Conservation (phyloP, 768 basidiomycete species). For the Tylopilus sp. region DNA sequence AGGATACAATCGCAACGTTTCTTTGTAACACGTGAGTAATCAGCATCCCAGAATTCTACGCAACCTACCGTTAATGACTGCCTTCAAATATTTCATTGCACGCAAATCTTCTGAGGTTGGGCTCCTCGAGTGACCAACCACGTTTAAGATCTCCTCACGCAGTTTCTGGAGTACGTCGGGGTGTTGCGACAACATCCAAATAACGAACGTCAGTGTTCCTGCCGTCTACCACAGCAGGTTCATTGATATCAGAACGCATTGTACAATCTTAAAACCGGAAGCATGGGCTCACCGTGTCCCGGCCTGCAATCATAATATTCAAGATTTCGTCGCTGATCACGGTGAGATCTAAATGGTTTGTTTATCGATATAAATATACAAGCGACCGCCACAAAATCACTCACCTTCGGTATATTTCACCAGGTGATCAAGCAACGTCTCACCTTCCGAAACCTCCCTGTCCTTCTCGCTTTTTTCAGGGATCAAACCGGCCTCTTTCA, state of each 20-base stretch:
- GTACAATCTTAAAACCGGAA: background rate
- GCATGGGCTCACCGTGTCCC: slow-evolving; percentile 28
- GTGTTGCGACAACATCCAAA: slow-evolving; percentile 29
- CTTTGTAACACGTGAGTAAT: slow-evolving; percentile 17
- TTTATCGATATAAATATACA: background rate
- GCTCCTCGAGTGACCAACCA: slow-evolving; percentile 24
- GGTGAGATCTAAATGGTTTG: slow-evolving; percentile 21
- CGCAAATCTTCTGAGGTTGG: slow-evolving; percentile 32
- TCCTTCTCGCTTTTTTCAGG: slow-evolving; percentile 3
- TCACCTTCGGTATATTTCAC: slow-evolving; percentile 29
- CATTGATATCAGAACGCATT: background rate
- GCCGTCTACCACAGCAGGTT: slow-evolving; percentile 24
- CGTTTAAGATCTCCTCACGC: slow-evolving; percentile 28
- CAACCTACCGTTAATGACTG: slow-evolving; percentile 34
- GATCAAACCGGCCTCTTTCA: slow-evolving; percentile 21
- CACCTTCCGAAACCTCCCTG: slow-evolving; percentile 16
- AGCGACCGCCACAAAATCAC: background rate
- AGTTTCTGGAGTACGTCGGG: slow-evolving; percentile 29
- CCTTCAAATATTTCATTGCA: slow-evolving; percentile 39
- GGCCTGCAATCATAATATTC: slow-evolving; percentile 37
- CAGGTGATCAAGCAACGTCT: slow-evolving; percentile 31
- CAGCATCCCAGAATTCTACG: background rate
- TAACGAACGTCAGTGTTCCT: slow-evolving; percentile 25
- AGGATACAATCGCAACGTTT: slow-evolving; percentile 29
- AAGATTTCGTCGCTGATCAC: slow-evolving; percentile 35